Base-by-base conservation (phyloP, 106 monocot genomes). In the Dendrobium officinale region DNA sequence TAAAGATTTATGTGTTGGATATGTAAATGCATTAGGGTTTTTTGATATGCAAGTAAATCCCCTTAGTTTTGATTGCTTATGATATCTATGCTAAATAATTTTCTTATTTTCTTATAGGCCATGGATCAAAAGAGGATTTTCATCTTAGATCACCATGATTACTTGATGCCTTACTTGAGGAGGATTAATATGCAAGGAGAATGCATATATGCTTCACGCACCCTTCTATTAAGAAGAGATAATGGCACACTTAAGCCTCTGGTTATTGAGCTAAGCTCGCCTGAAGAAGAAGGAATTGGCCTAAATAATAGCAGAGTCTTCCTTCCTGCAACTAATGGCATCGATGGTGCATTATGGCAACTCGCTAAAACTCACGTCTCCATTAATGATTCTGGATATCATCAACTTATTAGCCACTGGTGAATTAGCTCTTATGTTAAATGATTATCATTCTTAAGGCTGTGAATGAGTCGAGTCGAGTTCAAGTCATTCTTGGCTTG, bases 341-440 rank as follows among this genome's bases (percentile, higher is more conserved):
- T 72, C 27, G 87, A 86, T 1, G 81, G 42, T 54, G 79, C 80
- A 19, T 77, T 92, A 16, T 92, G 92, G 92, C 81, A 86, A 29
- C 87, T 92, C 2, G 92, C 92, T n/a, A 92, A 89, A 67, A 67
- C 89, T 61, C 87, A 89, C 45, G 92, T 89, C 64, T 81, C 86
- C 5, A 87, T 86, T 42, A 92, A 92, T 77, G 92, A 92, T 81
- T 92, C 92, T 18, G 92, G 89, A 15, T 78, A 89, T 42, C 92
- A 92, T 73, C 92, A 92, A 55, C 89, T 92, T 5, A 89, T 92
- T 4, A 92, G 89, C 40, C 92, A 92, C 72, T 92, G 92, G 92
- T 89, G 75, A 85, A 82, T 83, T 11, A 16, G 56, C 42, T 81
- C 56, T 19, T 56, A 11, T 56, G 11, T 27, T 27, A 22, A 64